Evolutionary conservation across 805 yeast genomes (phyloP), one percentile per base, ranked within the genome.

Genomic region (Candida golubevii): DNA sequence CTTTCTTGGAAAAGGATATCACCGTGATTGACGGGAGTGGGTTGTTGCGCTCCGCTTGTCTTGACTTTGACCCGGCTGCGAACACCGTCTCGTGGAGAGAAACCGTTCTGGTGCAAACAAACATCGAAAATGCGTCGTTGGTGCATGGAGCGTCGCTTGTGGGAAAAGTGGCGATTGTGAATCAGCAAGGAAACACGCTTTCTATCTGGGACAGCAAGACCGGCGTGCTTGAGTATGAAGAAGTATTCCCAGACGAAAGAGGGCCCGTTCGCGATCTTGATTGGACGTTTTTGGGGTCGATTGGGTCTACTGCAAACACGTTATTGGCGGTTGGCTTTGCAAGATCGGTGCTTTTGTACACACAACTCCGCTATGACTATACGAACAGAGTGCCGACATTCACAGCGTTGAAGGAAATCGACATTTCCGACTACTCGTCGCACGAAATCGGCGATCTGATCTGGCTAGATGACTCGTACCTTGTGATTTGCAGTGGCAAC

Each of bases 401-500:
- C 74, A 78, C 85, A 0, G 81, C 86, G 0, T 78, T 90, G 45
- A 83, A 87, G 56, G 77, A 78, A 47, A 77, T 88, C 35, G 89
- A 85, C 55, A 79, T 90, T 3, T 71, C 80, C 1, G 74, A 74
- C 30, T 85, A 77, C 56, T 89, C 97, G 0, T 69, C 86, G 0
- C 96, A 89, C 59, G 72, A 71, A 12, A 88, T 90, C 47, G 97
- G 96, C 7, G 97, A 90, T 60, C 84, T 95, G 12, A 72, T 85
- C 11, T 91, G 97, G 97, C 68, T 91, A 50, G 73, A 77, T 38
- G 80, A 83, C 55, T 96, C 95, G 1, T 76, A 81, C 13, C 72
- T 90, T 42, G 90, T 86, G 1, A 79, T 88, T 45, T 97, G 93
- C 3, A 74, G 91, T 12, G 97, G 97, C 0, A 90, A 90, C 62